These are phyloP conservation scores for Boletus rex-veris DNA, from an alignment of 768 basidiomycete species.

Conservation along the genomic window DNA sequence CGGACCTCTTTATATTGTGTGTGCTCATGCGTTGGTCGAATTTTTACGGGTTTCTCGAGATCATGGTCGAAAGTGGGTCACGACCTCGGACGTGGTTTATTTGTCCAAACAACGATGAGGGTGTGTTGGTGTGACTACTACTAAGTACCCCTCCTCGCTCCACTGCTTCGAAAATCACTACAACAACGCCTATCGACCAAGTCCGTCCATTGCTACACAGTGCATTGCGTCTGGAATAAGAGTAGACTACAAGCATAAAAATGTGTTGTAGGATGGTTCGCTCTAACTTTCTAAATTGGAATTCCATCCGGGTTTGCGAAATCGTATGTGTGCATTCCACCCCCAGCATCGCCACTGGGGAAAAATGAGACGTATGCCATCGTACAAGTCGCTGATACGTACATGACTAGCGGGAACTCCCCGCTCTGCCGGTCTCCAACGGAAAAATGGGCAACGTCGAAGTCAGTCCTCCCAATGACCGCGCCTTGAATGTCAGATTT, in stretches of 20 bases:
- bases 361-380: slow-evolving; percentile 20
- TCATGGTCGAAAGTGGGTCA: slow-evolving; percentile 10
- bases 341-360: slow-evolving; percentile 47
- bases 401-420: slow-evolving; percentile 62
- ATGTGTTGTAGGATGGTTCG: neutral
- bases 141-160: neutral
- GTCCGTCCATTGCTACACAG: neutral
- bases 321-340: slow-evolving; percentile 47
- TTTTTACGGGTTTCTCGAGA: slow-evolving; percentile 9
- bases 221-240: neutral
- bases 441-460: slow-evolving; percentile 57
- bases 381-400: slow-evolving; percentile 27
- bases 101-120: slow-evolving; percentile 29
- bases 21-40: slow-evolving; percentile 21
- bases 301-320: slow-evolving; percentile 21
- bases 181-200: neutral
- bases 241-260: slow-evolving; percentile 10
- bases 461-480: slow-evolving; percentile 49
- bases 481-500: slow-evolving; percentile 41
- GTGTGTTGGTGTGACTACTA: neutral
- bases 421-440: slow-evolving; percentile 51
- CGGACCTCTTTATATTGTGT: slow-evolving; percentile 32
- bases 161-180: neutral
- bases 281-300: slow-evolving; percentile 11
- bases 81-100: slow-evolving; percentile 21